Evolutionary conservation across 2,329 filamentous ascomycete species (phyloP).

Genomic region (Ilyonectria robusta): DNA sequence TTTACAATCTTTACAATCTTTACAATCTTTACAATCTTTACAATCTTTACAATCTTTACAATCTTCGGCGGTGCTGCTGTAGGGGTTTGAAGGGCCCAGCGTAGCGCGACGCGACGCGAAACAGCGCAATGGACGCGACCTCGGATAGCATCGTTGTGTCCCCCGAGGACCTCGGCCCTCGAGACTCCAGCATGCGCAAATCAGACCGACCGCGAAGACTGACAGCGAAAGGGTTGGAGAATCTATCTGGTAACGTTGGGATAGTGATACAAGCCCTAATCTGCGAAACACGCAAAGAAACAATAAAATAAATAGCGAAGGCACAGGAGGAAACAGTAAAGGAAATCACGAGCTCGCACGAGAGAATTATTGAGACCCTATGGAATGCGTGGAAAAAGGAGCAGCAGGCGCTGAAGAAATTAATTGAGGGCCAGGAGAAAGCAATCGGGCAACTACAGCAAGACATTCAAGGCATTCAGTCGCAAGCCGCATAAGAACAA

Average conservation of each 20-base stretch:
- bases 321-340: constrained; percentile 3
- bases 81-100: too few relatives aligned
- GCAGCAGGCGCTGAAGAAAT: constrained; percentile 1
- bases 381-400: constrained; percentile 7
- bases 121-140: constrained; percentile 11
- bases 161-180: too few relatives aligned
- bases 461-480: too few relatives aligned
- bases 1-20: too few relatives aligned
- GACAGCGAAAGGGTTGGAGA: constrained; percentile 9
- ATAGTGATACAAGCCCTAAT: constrained; percentile 6
- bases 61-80: background rate
- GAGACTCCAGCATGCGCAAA: constrained; percentile 10
- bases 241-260: constrained; percentile 11
- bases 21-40: too few relatives aligned
- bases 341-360: constrained; percentile 8
- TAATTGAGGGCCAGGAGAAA: background rate
- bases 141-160: constrained; percentile 3
- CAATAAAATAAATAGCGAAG: background rate
- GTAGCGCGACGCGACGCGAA: constrained; percentile 9
- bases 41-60: constrained; percentile 7
- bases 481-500: too few relatives aligned
- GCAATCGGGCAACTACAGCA: too few relatives aligned
- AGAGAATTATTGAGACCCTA: too few relatives aligned
- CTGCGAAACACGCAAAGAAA: constrained; percentile 5
- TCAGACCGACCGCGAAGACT: constrained; percentile 11